phyloP scores from a whole-genome alignment of 2,329 filamentous ascomycete genomes.

The Beauveria sp. region DNA sequence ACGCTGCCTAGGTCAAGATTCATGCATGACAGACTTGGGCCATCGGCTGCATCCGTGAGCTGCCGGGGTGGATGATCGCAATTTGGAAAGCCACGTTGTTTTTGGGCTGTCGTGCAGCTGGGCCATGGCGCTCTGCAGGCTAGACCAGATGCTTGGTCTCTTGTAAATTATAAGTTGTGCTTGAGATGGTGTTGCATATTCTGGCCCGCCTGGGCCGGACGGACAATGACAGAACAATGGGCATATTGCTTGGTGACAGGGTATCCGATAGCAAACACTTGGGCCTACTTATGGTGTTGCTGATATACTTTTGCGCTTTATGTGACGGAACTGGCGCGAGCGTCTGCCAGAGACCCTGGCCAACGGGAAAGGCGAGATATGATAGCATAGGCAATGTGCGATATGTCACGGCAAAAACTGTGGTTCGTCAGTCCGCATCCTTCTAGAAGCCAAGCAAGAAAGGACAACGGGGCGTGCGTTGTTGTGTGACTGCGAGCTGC shows the following conservation, averaged over 20 bases:
- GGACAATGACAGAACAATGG: not conserved
- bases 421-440: not conserved
- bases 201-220: no score
- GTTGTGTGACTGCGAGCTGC: not conserved
- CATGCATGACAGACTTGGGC: not conserved
- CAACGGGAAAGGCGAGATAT: not conserved
- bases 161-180: no score
- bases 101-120: not conserved
- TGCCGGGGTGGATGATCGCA: not conserved
- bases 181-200: not conserved
- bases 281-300: not conserved
- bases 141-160: not conserved
- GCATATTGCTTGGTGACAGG: no score
- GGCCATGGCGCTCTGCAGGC: not conserved
- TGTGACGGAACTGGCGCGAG: not conserved
- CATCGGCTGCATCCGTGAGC: slow-evolving; percentile 3
- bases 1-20: not conserved
- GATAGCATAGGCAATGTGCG: not conserved
- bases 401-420: not conserved
- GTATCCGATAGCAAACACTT: not conserved
- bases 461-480: not conserved
- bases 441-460: not conserved
- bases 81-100: slow-evolving; percentile 5
- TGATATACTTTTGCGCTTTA: not conserved
- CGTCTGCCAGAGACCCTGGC: not conserved